Percentiles rank a stretch among this genome's conserved stretches.
Evolutionary conservation across 139 green algal species (phyloP).

Genomic region (Volvox africanus): DNA sequence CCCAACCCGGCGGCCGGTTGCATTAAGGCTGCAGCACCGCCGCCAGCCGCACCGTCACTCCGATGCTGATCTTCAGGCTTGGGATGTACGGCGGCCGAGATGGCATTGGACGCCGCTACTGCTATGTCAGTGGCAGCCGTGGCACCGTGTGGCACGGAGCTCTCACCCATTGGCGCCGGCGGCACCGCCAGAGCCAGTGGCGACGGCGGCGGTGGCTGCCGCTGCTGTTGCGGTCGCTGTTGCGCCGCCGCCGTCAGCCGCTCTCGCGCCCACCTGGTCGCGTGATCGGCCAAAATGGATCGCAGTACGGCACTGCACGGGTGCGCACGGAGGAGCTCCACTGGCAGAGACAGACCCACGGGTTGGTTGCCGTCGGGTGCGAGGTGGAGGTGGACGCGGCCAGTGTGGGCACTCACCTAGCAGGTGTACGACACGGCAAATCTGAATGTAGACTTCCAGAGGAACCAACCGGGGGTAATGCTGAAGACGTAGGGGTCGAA

Average conservation of each 20-base stretch:
- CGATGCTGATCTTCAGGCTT: too few species aligned
- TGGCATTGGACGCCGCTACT: too few species aligned
- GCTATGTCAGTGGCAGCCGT: too few species aligned
- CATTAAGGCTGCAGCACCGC: background rate
- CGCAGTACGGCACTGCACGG: background rate
- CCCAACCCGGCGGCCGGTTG: too few species aligned
- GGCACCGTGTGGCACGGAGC: too few species aligned
- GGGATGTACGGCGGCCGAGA: too few species aligned
- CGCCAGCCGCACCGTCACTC: background rate
- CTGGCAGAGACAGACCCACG: slow-evolving; percentile 77
- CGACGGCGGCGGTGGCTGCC: background rate
- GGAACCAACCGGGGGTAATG: too few species aligned
- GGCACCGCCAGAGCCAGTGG: background rate
- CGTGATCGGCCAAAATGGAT: slow-evolving; percentile 1
- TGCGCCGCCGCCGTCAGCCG: background rate
- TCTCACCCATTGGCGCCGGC: background rate
- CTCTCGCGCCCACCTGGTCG: background rate
- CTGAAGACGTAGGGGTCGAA: too few species aligned
- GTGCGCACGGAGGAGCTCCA: slow-evolving; percentile 69
- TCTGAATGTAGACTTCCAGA: too few species aligned
- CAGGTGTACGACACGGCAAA: too few species aligned
- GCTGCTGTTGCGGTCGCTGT: background rate
- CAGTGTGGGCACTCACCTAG: slow-evolving; percentile 83
- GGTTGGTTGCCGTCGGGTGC: slow-evolving; percentile 69
- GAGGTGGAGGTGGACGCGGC: slow-evolving; percentile 84